Evolutionary conservation across 805 yeast genomes (phyloP).

Genomic region (Schwanniomyces yamadae): DNA sequence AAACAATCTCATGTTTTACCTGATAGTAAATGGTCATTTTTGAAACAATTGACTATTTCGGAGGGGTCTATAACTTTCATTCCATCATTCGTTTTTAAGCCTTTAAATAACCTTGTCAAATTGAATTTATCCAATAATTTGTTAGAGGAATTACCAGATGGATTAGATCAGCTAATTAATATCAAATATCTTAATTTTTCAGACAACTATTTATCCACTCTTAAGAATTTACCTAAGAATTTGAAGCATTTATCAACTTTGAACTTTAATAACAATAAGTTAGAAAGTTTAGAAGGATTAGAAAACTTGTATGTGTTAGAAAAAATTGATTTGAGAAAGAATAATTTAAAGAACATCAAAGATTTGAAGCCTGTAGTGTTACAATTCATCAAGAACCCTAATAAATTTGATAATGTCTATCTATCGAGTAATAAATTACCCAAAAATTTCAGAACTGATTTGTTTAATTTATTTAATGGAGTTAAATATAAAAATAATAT

Average conservation of each 20-base stretch:
- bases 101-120: conserved; percentile 39
- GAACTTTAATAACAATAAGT: conserved; percentile 50
- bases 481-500: conserved; percentile 45
- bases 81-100: conserved; percentile 36
- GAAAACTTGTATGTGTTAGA: conserved; percentile 44
- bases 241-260: conserved; percentile 41
- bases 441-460: conserved; percentile 50
- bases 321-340: conserved; percentile 54
- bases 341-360: conserved; percentile 35
- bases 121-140: conserved; percentile 58
- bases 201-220: conserved; percentile 39
- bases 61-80: conserved; percentile 40
- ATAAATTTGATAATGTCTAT: conserved; percentile 40
- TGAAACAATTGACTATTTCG: conserved; percentile 41
- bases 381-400: conserved; percentile 29
- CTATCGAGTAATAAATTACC: conserved; percentile 43
- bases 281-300: conserved; percentile 43
- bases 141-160: conserved; percentile 50
- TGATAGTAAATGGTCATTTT: conserved; percentile 39
- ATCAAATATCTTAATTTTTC: conserved; percentile 47
- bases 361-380: conserved; percentile 35
- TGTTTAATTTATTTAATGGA: conserved; percentile 57
- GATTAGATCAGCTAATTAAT: conserved; percentile 47
- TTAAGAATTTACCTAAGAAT: conserved; percentile 33
- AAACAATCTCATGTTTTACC: conserved; percentile 24